Base-by-base conservation (phyloP, 805 yeast species). In the Lipomyces spencermartinsiae region DNA sequence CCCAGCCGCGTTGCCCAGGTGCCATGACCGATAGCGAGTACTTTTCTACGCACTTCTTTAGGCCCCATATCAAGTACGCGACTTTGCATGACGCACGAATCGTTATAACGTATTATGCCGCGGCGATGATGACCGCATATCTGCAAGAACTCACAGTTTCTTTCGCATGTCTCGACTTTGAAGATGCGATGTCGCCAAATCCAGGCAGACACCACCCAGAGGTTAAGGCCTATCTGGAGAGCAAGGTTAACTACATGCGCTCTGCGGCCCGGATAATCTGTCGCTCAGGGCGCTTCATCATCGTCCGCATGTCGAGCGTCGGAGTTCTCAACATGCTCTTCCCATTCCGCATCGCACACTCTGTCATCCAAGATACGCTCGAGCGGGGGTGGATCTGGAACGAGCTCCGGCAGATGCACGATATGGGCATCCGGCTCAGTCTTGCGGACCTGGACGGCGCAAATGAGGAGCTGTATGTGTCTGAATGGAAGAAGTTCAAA, bases 341-440 rank as follows among this genome's bases (percentile, higher is more conserved):
- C 46, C 64, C 64, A 10, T 16, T 61, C 10, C 46, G 60, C 7
- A 33, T 60, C 19, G 61, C 55, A 25, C 64, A 65, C n/a, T 8
- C 34, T 7, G 61, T 53, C 9, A 10, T 49, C 16, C 19, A 19
- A 9, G 64, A 61, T 56, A 37, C 34, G 31, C 37, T 46, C 37
- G 59, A 61, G 58, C 64, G 61, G 10, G 68, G 68, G 2, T 65
- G 68, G 64, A 46, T 61, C 25, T 56, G 61, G 64, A 56, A 61
- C 55, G 43, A 49, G 49, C 54, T 65, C 5, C 31, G 34, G 19
- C 35, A 37, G 25, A 34, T 56, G 53, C 37, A 57, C 19, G 54
- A 46, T n/a, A 7, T 58, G 46, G 68, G 68, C 16, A 35, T 63
- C 12, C 61, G 56, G 1, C 33, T 56, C 22, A 43, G 43, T 19